phyloP scores from a whole-genome alignment of 23 red algal genomes.

The Gracilaria vermiculophylla region DNA sequence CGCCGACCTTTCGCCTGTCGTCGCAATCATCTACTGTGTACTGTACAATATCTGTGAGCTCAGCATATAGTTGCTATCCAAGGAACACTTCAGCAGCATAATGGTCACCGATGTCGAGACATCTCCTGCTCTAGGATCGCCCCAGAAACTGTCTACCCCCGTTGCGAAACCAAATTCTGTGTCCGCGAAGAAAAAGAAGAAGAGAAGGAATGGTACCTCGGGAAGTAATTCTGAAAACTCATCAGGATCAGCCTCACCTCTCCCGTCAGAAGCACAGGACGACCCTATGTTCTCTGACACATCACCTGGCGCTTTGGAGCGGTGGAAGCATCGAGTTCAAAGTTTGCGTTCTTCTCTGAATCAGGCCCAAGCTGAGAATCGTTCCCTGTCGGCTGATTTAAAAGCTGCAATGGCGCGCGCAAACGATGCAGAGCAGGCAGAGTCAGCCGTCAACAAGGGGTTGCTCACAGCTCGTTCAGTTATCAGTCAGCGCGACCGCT shows the following conservation, averaged over 20 bases:
- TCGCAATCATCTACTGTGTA: too few species aligned
- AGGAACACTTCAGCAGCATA: not conserved
- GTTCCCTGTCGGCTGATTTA: not conserved
- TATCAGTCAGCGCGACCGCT: slow-evolving; percentile 38
- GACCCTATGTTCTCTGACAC: not conserved
- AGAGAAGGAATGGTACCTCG: not conserved
- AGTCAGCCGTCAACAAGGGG: slow-evolving; percentile 25
- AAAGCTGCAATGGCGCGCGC: slow-evolving; percentile 23
- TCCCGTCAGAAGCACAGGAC: not conserved
- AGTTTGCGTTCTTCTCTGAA: slow-evolving; percentile 2
- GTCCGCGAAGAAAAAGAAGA: slow-evolving; percentile 13
- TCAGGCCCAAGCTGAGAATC: slow-evolving; percentile 4
- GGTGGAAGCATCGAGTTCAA: slow-evolving; percentile 9
- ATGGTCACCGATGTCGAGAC: slow-evolving; percentile 11
- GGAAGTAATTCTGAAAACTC: not conserved
- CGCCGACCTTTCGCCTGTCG: too few species aligned
- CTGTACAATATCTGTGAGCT: not conserved
- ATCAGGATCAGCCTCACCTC: not conserved
- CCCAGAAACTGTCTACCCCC: not conserved
- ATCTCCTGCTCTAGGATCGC: not conserved
- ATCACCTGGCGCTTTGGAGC: not conserved
- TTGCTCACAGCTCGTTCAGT: slow-evolving; percentile 23
- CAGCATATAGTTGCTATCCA: not conserved
- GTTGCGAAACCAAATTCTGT: not conserved
- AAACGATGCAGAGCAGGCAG: slow-evolving; percentile 30